Evolutionary conservation across 1,139 yeast species (phyloP), one percentile per base, ranked within the genome.

Genomic region (Nakaseomyces nivariensis): DNA sequence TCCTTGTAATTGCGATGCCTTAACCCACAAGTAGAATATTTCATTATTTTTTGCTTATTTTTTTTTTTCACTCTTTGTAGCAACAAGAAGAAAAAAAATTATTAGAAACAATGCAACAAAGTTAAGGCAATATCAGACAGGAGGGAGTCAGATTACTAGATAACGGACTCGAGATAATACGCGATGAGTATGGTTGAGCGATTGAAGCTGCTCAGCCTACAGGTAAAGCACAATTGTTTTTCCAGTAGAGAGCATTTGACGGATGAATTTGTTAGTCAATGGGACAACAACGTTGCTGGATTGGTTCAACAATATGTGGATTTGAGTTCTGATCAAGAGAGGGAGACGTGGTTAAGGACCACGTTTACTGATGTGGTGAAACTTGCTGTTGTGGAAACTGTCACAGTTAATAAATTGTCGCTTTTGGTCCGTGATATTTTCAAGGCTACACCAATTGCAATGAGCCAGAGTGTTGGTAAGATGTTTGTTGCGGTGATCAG

Each of bases 391-490:
- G 2, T 29, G 31, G 36, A 33, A 6, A n/a, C 1, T 11, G 22
- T 40, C 17, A 9, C 31, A 10, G 4, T 40, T 9, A 32, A 40
- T 5, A 40, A 27, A n/a, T 27, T 41, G n/a, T 41, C 44, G 4
- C 5, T 5, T 7, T 24, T 41, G 5, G n/a, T 43, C 22, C 26
- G 25, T 5, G 38, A 32, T 5, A 11, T 41, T 4, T 27, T 27
- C n/a, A 41, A 41, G 22, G 44, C 44, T 8, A 41, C 44, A n/a
- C 44, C 44, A 5, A 5, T 38, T 6, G 8, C 13, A 11, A 33
- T 33, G 8, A n/a, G 13, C 5, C 29, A 10, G 59, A 50, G 47
- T 61, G 63, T 55, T 3, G 60, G 61, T 10, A 57, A 56, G 45
- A 46, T 54, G 46, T 56, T 58, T 40, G 49, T 58, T 10, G 57